Evolutionary conservation across 2,329 filamentous ascomycete species (phyloP), one percentile per base, ranked within the genome.

Genomic region (Claviceps monticola): DNA sequence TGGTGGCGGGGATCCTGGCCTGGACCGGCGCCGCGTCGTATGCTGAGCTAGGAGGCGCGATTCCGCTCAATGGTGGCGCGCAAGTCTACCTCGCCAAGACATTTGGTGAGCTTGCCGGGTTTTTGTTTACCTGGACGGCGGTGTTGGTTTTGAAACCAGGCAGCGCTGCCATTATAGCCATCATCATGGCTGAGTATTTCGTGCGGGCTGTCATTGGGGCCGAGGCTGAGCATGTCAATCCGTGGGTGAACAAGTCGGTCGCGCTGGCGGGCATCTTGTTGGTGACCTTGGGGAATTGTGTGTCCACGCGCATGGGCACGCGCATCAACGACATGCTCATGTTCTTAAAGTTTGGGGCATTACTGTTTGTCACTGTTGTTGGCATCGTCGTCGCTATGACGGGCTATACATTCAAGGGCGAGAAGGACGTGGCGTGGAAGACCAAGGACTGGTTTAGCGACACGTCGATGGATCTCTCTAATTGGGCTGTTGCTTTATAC

Each of bases 131-230:
- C 2, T 98, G 93, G 93, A 89, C 88, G 49, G 90, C 93, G 0
- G 88, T 97, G 16, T 78, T 93, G 54, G 93, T 98, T 13, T 73
- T 98, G 55, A 97, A 96, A 70, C 93, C 93, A 0, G 93, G 93
- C 2, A 86, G 87, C 41, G 84, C 89, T 9, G 93, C 93, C 55
- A 98, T 98, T 63, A 88, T 98, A 57, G 79, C 91, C 57, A 96
- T 98, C 59, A 96, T 98, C 62, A 96, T 97, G 74, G 93, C 93
- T 44, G 93, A 98, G 69, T 98, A 98, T 64, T 73, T 95, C n/a
- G 88, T 96, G 50, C 79, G 89, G 46, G 90, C 89, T 14, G 77
- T 86, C 44, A 84, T 95, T 53, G 90, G 90, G 8, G 82, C 89
- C n/a, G 88, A 95, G 53, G 86, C 86, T 2, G 83, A 86, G 61